Evolutionary conservation across 2,329 filamentous ascomycete genomes (phyloP).

Genomic region (Paracamarosporium sp.): DNA sequence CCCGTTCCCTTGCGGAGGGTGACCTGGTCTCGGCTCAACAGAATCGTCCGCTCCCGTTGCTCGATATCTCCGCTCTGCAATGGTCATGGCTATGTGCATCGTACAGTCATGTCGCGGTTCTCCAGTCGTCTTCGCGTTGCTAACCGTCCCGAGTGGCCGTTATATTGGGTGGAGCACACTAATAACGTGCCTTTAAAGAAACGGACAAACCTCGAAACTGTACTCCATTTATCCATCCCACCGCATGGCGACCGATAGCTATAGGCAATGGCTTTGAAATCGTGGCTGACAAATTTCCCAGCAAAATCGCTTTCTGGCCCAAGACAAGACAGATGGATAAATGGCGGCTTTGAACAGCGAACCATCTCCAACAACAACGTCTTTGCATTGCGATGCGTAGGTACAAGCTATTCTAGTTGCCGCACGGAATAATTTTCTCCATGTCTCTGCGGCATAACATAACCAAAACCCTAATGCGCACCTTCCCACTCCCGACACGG

Average conservation of each 20-base stretch:
- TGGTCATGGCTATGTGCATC: too few species aligned
- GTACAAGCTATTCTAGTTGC: background rate
- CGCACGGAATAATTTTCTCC: constrained; percentile 10
- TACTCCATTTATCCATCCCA: background rate
- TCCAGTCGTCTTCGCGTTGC: background rate
- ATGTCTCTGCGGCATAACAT: background rate
- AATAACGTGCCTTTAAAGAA: background rate
- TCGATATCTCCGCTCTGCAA: background rate
- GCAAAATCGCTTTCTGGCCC: background rate
- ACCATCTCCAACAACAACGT: background rate
- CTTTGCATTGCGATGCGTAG: background rate
- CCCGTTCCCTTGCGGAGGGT: background rate
- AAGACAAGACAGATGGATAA: background rate
- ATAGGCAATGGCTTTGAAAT: background rate
- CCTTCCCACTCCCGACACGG: constrained; percentile 24
- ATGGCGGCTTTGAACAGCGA: background rate
- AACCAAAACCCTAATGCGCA: background rate
- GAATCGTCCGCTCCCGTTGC: background rate
- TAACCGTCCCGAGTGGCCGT: background rate
- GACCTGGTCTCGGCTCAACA: background rate
- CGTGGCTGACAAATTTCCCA: background rate
- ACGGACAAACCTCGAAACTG: background rate
- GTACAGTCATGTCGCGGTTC: background rate
- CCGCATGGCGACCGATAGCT: background rate
- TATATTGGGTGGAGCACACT: background rate